Evolutionary conservation across 768 basidiomycete species (phyloP).

Genomic region (Cystofilobasidium macerans): DNA sequence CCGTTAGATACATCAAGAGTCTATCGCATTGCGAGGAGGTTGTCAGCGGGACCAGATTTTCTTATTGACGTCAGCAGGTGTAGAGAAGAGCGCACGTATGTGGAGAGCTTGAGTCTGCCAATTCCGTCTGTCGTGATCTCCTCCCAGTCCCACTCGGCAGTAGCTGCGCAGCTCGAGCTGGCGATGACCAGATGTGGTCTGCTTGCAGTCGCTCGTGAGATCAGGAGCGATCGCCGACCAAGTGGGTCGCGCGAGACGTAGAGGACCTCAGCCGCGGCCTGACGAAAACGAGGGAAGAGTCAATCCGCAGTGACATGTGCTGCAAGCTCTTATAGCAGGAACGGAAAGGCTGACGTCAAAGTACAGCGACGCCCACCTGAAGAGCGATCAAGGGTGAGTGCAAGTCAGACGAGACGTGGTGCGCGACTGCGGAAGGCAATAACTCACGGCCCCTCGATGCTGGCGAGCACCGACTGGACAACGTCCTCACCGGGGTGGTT

Average conservation of each 20-base stretch:
- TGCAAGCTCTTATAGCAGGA: background rate
- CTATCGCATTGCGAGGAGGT: no score
- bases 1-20: no score
- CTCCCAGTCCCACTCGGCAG: conserved; percentile 16
- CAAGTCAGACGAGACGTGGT: background rate
- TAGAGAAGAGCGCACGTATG: no score
- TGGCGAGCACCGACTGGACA: conserved; percentile 48
- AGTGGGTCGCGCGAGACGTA: conserved; percentile 74
- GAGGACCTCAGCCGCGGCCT: conserved; percentile 40
- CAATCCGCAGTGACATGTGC: background rate
- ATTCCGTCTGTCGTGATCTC: conserved; percentile 9
- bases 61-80: no score
- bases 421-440: background rate
- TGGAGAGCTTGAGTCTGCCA: background rate
- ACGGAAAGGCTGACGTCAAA: conserved; percentile 48
- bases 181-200: conserved; percentile 52
- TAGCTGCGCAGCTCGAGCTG: conserved; percentile 10
- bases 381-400: background rate
- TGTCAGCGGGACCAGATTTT: no score
- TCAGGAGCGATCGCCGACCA: conserved; percentile 70
- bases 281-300: background rate
- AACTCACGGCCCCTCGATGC: conserved; percentile 69
- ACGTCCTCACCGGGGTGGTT: conserved; percentile 36
- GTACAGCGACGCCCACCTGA: conserved; percentile 53
- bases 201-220: conserved; percentile 48